Conservation (phyloP, 148 eudicot species). For the Vaccinium macrocarpon region DNA sequence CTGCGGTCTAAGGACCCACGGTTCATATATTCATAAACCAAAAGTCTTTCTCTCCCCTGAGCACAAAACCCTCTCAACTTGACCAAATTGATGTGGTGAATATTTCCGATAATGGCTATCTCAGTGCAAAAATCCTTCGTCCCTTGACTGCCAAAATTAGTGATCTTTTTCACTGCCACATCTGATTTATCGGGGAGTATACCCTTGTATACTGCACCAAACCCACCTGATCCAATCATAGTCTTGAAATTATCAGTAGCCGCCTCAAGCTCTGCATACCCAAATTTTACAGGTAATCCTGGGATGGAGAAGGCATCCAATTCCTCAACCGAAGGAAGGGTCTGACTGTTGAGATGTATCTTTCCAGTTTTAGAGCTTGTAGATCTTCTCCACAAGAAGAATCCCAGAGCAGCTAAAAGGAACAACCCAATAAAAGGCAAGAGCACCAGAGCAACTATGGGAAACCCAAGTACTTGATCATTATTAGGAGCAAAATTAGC, state of each 20-base stretch:
- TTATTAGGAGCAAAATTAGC: slow-evolving; percentile 18
- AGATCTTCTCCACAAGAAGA: slow-evolving; percentile 49
- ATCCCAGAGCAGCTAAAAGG: slow-evolving; percentile 30
- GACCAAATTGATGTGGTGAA: slow-evolving; percentile 80
- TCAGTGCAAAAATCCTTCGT: slow-evolving; percentile 75
- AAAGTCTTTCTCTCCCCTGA: slow-evolving; percentile 56
- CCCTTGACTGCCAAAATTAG: slow-evolving; percentile 57
- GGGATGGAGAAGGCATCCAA: slow-evolving; percentile 62
- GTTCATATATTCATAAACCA: slow-evolving; percentile 90
- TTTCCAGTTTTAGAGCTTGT: slow-evolving; percentile 17
- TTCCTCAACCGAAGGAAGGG: slow-evolving; percentile 43
- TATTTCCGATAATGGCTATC: slow-evolving; percentile 68
- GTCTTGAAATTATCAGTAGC: slow-evolving; percentile 68
- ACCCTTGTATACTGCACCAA: slow-evolving; percentile 76
- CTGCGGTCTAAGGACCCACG: slow-evolving; percentile 71
- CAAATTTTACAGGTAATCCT: slow-evolving; percentile 68
- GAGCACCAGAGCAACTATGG: slow-evolving; percentile 45
- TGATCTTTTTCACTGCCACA: slow-evolving; percentile 80
- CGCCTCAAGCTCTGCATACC: slow-evolving; percentile 45
- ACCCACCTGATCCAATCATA: slow-evolving; percentile 80
- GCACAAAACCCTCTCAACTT: slow-evolving; percentile 77
- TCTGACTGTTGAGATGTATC: slow-evolving; percentile 18
- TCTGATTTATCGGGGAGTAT: slow-evolving; percentile 45
- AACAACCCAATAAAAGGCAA: slow-evolving; percentile 46
- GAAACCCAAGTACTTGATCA: slow-evolving; percentile 22